Conservation (phyloP, 768 basidiomycete species). For the Tephrocybe sp. region DNA sequence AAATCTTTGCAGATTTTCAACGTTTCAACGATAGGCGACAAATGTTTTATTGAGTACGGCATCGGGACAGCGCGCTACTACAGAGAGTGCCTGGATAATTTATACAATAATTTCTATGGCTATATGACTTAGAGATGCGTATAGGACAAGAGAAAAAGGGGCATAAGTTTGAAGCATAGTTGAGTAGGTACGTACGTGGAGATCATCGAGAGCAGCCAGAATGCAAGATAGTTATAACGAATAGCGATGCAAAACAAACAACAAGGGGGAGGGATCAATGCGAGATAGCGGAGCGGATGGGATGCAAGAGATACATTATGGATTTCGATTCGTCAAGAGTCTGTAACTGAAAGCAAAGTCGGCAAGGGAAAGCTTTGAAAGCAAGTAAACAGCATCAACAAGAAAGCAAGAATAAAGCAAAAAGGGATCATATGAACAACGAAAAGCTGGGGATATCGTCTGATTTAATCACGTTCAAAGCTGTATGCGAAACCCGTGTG, state of each 20-base stretch:
- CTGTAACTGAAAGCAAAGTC: conserved; percentile 16
- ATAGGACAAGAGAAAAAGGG: background rate
- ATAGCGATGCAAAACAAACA: conserved; percentile 9
- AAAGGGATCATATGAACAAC: conserved; percentile 12
- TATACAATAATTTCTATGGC: background rate
- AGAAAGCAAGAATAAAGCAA: conserved; percentile 14
- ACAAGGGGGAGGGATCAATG: conserved; percentile 10
- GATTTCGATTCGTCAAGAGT: conserved; percentile 9
- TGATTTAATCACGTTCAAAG: conserved; percentile 38
- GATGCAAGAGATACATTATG: conserved; percentile 2
- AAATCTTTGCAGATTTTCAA: no score
- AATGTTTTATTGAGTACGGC: background rate
- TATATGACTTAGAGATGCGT: conserved; percentile 1
- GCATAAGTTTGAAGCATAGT: conserved; percentile 12
- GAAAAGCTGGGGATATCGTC: conserved; percentile 20
- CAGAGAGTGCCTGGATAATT: background rate
- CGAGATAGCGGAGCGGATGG: conserved; percentile 6
- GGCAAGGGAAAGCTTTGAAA: conserved; percentile 16
- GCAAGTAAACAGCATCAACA: conserved; percentile 8
- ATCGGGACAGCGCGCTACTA: background rate
- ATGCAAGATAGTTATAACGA: conserved; percentile 19
- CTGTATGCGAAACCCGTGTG: conserved; percentile 43
- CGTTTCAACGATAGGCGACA: background rate
- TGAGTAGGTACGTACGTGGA: conserved; percentile 12
- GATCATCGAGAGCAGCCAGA: conserved; percentile 11